Base-by-base conservation (phyloP, 2,329 filamentous ascomycete species). In the Clathrospora elynae region DNA sequence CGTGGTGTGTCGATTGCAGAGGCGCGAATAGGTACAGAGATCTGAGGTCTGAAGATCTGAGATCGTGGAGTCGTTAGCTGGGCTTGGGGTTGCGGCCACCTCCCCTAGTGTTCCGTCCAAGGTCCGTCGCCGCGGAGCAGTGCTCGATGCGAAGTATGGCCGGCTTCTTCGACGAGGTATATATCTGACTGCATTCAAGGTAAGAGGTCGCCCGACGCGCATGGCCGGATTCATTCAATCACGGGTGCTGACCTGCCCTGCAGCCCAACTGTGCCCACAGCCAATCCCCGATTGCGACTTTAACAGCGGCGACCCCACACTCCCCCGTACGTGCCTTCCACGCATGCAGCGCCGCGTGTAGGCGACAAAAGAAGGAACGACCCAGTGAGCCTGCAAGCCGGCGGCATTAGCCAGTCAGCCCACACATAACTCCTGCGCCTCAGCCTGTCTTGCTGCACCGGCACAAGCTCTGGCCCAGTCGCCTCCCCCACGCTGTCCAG, bases 21-120 rank as follows among this genome's bases (percentile, higher is more conserved):
- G 42, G 42, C 35, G 41, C 28, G 41, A 46, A 45, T 29, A n/a
- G n/a, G n/a, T n/a, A 41, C 44, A 51, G 40, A 50, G 46, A 53
- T 51, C 38, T 50, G 42, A 39, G 31, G 49, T 31, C 44, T 34
- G 39, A 29, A 39, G 23, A 48, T 46, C 26, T 35, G 37, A 38
- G 42, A 40, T 40, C 36, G 28, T 32, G 36, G 29, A 35, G 37
- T 29, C 17, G 29, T 32, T 37, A 33, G 44, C 24, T 13, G 32
- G 23, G 31, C 25, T 25, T 37, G 37, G 30, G 35, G 46, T 14
- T 35, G 35, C 17, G 7, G 32, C 29, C 41, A 36, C 25, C 39
- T 34, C 31, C 22, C 37, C 39, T 40, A 39, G 34, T 28, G 46
- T 26, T 33, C 41, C 26, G 32, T 29, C 32, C 20, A 33, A 29